Evolutionary conservation across 495 filamentous ascomycete genomes (phyloP).

Genomic region (Aspergillus baeticus): DNA sequence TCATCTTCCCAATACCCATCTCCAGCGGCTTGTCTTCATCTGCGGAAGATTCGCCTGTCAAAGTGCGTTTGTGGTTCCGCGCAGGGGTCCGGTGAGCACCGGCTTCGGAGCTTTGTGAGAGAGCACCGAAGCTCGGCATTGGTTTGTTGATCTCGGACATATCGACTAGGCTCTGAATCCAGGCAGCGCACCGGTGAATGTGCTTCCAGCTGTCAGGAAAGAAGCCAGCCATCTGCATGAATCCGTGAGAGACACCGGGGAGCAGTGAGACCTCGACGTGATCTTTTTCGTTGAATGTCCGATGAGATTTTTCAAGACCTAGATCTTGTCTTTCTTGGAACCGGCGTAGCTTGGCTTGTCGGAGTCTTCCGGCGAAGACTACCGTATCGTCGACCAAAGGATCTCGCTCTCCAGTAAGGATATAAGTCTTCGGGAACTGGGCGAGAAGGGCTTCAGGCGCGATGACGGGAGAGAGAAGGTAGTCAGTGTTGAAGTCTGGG

Average conservation of each 20-base stretch:
- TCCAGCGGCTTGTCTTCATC: slow-evolving; percentile 80
- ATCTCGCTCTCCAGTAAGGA: slow-evolving; percentile 92
- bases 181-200: slow-evolving; percentile 68
- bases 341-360: slow-evolving; percentile 73
- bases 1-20: slow-evolving; percentile 59
- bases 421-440: slow-evolving; percentile 85
- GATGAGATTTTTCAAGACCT: slow-evolving; percentile 51
- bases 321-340: slow-evolving; percentile 62
- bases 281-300: slow-evolving; percentile 70
- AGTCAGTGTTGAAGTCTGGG: slow-evolving; percentile 90
- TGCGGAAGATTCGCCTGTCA: slow-evolving; percentile 64
- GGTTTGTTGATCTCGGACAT: slow-evolving; percentile 40
- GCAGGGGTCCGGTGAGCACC: background rate
- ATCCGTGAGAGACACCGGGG: slow-evolving; percentile 87
- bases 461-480: slow-evolving; percentile 81
- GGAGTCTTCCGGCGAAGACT: slow-evolving; percentile 85
- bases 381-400: slow-evolving; percentile 95
- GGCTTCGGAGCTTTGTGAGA: background rate
- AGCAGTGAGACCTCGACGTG: slow-evolving; percentile 80
- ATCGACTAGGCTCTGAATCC: slow-evolving; percentile 74
- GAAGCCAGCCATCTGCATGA: slow-evolving; percentile 81
- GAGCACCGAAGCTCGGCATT: slow-evolving; percentile 15
- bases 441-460: slow-evolving; percentile 81
- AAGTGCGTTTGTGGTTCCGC: slow-evolving; percentile 39
- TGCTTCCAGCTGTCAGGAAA: slow-evolving; percentile 86